Base-by-base conservation (phyloP, 495 filamentous ascomycete species). In the Penicillium mononematosum region DNA sequence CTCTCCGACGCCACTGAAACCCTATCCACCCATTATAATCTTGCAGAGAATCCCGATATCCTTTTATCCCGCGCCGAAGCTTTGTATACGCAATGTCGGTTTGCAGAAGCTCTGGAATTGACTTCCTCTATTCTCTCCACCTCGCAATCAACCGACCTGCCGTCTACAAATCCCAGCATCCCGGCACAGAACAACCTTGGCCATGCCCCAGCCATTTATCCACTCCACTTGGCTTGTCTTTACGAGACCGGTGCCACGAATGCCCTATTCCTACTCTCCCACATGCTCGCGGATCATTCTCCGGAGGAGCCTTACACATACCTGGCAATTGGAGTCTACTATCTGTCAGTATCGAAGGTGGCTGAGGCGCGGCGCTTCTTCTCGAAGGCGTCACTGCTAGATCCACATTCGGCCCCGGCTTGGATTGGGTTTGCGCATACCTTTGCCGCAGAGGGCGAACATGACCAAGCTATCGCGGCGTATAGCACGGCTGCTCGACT, bases 391-490 rank as follows among this genome's bases (percentile, higher is more conserved):
- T 92, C 87, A 60, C 88, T 96, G 81, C 89, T 99, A 83, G 92
- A 99, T 67, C 90, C 94, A 29, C 94, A 98, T 75, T 98, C 96
- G 63, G 95, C 94, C 5, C 90, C 95, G 5, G 94, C 94, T 39
- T 99, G 94, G 94, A 98, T 99, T 58, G 94, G 94, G 9, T 99
- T 99, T 72, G 94, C 94, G 22, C 94, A 99, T 75, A 99, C 95
- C 1, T 99, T 99, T 69, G 95, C 94, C n/a, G 93, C 93, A n/a
- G 94, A 99, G 72, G 94, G 95, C 52, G 94, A 99, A 73, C 92
- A 98, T 72, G 94, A 99, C 68, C 94, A 99, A 75, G 94, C 94
- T 50, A 96, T 99, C 58, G 92, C 93, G 16, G 94, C 95, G 7
- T 99, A 99, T 78, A 94, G 89, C 38, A 99, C 94, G 14, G 94